Conservation (phyloP, 139 green algal genomes). For the Zygnema circumcarinatum region DNA sequence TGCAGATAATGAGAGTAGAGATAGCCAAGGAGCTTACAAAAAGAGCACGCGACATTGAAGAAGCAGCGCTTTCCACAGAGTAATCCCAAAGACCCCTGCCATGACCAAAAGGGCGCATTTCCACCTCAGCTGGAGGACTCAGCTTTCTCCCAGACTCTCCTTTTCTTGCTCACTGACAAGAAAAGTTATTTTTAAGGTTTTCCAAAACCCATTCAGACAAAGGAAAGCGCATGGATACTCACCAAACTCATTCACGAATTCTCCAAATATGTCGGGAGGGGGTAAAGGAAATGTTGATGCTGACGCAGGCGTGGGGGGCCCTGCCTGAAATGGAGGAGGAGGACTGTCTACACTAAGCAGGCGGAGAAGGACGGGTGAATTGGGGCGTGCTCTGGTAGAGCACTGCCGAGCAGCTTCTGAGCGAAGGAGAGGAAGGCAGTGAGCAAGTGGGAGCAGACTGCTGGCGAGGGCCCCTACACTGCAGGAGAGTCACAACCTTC, state of each 20-base stretch:
- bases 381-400: not conserved
- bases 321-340: not conserved
- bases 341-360: not conserved
- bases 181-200: not conserved
- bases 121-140: not conserved
- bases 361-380: not conserved
- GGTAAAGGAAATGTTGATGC: not conserved
- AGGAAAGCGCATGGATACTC: not conserved
- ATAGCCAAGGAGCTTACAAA: too few species aligned
- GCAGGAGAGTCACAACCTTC: too few species aligned
- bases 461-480: slow-evolving; percentile 11
- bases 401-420: not conserved
- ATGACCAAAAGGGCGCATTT: not conserved
- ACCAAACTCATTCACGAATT: slow-evolving; percentile 28
- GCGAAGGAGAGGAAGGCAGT: not conserved
- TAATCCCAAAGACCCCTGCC: not conserved
- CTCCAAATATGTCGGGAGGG: slow-evolving; percentile 1
- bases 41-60: not conserved
- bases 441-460: not conserved
- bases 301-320: not conserved
- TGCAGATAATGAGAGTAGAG: too few species aligned
- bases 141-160: not conserved
- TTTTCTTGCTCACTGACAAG: not conserved
- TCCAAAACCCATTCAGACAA: not conserved
- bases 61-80: slow-evolving; percentile 16